phyloP scores from a whole-genome alignment of 2,329 filamentous ascomycete species.

The Cordyceps javanica region DNA sequence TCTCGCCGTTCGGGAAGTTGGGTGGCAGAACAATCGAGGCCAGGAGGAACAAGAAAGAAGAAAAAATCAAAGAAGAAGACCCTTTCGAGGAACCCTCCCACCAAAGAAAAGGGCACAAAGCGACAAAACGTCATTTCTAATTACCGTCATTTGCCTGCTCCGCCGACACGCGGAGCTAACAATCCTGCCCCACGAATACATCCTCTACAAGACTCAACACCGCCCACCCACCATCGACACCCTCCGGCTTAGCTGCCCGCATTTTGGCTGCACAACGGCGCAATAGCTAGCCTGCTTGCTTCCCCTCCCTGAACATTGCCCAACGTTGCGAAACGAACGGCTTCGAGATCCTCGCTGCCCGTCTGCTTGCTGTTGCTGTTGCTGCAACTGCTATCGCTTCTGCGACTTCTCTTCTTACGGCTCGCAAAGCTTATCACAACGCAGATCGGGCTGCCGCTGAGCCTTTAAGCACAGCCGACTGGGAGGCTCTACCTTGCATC shows the following conservation, averaged over 20 bases:
- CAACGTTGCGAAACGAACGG: neutral
- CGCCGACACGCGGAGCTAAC: neutral
- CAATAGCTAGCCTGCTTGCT: neutral
- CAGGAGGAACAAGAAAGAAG: too few species aligned
- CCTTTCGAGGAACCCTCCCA: too few species aligned
- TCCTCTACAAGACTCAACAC: neutral
- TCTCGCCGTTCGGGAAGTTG: too few species aligned
- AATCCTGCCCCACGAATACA: slow-evolving; percentile 6
- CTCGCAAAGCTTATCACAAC: neutral
- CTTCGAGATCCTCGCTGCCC: neutral
- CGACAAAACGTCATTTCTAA: neutral
- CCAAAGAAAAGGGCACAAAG: too few species aligned
- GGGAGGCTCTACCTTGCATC: neutral
- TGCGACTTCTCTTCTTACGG: neutral
- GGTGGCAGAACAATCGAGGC: too few species aligned
- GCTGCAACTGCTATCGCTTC: neutral
- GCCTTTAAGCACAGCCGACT: neutral
- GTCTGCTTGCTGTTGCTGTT: neutral
- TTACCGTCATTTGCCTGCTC: slow-evolving; percentile 1
- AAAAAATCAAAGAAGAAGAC: neutral
- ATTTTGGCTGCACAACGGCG: neutral
- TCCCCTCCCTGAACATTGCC: neutral
- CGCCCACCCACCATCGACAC: too few species aligned
- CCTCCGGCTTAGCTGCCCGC: neutral
- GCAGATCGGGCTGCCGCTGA: neutral